Evolutionary conservation across 495 filamentous ascomycete genomes (phyloP), one percentile per base, ranked within the genome.

Genomic region (Penicillium longicatenatum): DNA sequence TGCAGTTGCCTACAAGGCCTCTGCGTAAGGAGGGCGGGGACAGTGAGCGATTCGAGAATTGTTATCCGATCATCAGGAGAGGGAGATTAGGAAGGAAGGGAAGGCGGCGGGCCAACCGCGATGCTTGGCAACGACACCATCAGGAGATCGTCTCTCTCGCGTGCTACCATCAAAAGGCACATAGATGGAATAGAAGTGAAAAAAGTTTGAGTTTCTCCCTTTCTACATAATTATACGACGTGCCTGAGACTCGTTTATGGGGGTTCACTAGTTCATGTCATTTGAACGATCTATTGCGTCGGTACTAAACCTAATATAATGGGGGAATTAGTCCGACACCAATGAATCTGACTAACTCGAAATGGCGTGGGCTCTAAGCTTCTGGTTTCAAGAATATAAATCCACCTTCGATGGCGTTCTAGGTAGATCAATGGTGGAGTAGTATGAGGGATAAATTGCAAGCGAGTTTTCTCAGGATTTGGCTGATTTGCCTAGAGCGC

Each of bases 401-500:
- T 5, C 14, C 37, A 17, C 16, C 37, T 29, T 48, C 5, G 45
- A 29, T 26, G 10, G 21, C 26, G 22, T 48, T 48, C 22, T 14
- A 47, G 11, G 45, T 26, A 26, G 45, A 48, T 48, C 45, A 48
- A 30, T 22, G 31, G 49, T 51, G 49, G 30, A 39, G 49, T 3
- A 29, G 31, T 21, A 22, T 51, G 49, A 39, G 49, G 45, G 45
- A 48, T 48, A 48, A 48, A 31, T 29, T 21, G 22, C 41, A 42
- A 54, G 52, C 37, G 35, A 43, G 26, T 26, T 26, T 35, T 14
- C 31, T 6, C 31, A 14, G 12, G 12, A 35, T 39, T 39, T 39
- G 37, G 37, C 37, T 39, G 24, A 46, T 41, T 55, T 33, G 47
- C 52, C 52, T 61, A 59, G 45, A 59, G 39, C 45, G 66, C 58